A percentile compares a stretch with the other conserved stretches of the same genome.
phyloP scores from a whole-genome alignment of 805 yeast species.

The Millerozyma miso region DNA sequence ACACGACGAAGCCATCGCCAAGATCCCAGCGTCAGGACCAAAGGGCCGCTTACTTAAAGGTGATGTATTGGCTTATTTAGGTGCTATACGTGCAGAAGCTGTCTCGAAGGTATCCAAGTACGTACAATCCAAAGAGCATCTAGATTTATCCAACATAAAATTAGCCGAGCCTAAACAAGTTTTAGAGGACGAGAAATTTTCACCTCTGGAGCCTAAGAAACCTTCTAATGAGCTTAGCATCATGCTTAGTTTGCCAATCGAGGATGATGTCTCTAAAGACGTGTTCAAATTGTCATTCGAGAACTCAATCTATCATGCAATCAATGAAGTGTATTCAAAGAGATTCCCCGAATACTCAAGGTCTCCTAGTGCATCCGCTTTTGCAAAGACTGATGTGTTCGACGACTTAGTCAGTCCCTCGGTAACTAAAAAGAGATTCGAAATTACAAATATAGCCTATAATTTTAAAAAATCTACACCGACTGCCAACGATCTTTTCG shows the following conservation, averaged over 20 bases:
- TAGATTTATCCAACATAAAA: conserved; percentile 71
- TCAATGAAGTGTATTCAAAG: conserved; percentile 25
- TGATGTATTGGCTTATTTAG: conserved; percentile 82
- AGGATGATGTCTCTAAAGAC: conserved; percentile 16
- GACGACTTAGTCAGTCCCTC: conserved; percentile 37
- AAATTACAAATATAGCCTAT: conserved; percentile 24
- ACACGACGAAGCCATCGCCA: conserved; percentile 60
- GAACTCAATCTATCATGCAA: conserved; percentile 25
- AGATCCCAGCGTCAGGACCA: conserved; percentile 84
- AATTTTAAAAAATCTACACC: conserved; percentile 15
- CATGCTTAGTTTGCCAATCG: conserved; percentile 23
- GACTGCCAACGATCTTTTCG: conserved; percentile 18
- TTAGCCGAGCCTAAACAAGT: conserved; percentile 29
- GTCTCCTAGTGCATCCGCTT: conserved; percentile 24
- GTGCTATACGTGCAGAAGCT: conserved; percentile 58
- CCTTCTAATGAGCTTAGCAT: conserved; percentile 26
- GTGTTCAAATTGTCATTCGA: conserved; percentile 29
- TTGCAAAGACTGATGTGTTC: conserved; percentile 24
- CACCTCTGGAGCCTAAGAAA: conserved; percentile 16
- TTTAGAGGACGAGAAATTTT: conserved; percentile 8
- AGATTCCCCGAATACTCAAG: conserved; percentile 34
- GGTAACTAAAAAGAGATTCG: conserved; percentile 31
- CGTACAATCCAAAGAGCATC: conserved; percentile 51
- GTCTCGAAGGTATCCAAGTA: conserved; percentile 51
- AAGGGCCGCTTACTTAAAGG: conserved; percentile 86